A percentile compares a stretch with the other conserved stretches of the same genome.
phyloP scores from a whole-genome alignment of 2,329 filamentous ascomycete genomes.

The Dactylellina drechsleri region DNA sequence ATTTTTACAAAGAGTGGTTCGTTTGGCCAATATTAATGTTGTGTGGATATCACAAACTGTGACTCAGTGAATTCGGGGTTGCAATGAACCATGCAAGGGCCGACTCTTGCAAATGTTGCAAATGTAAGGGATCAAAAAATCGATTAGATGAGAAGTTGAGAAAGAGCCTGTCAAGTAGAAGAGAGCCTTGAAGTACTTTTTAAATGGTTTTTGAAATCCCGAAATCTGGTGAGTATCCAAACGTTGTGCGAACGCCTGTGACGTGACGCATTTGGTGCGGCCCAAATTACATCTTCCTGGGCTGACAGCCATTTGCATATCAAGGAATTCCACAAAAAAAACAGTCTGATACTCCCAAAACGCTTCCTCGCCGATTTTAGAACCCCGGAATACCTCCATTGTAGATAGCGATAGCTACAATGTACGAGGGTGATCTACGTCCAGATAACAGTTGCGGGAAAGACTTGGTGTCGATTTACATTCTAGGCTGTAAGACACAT shows the following conservation, averaged over 20 bases:
- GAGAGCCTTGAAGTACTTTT: neutral
- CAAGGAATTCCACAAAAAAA: conserved; percentile 22
- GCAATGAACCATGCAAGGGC: too few relatives aligned
- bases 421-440: conserved; percentile 11
- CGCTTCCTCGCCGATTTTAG: conserved; percentile 10
- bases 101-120: too few relatives aligned
- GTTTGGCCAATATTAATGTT: conserved; percentile 5
- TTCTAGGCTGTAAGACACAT: conserved; percentile 50
- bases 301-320: too few relatives aligned
- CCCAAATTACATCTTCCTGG: neutral
- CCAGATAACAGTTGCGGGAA: conserved; percentile 24
- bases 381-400: neutral
- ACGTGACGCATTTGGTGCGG: conserved; percentile 36
- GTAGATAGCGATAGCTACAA: neutral
- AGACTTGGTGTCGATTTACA: conserved; percentile 2
- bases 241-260: conserved; percentile 4
- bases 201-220: neutral
- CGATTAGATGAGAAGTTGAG: too few relatives aligned
- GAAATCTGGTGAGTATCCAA: neutral
- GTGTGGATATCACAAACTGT: neutral
- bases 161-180: too few relatives aligned
- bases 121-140: too few relatives aligned
- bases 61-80: too few relatives aligned
- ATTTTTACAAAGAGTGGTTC: neutral
- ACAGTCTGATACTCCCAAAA: neutral